Evolutionary conservation across 176 grass and related monocot genomes (phyloP).

Genomic region (Phragmites australis): DNA sequence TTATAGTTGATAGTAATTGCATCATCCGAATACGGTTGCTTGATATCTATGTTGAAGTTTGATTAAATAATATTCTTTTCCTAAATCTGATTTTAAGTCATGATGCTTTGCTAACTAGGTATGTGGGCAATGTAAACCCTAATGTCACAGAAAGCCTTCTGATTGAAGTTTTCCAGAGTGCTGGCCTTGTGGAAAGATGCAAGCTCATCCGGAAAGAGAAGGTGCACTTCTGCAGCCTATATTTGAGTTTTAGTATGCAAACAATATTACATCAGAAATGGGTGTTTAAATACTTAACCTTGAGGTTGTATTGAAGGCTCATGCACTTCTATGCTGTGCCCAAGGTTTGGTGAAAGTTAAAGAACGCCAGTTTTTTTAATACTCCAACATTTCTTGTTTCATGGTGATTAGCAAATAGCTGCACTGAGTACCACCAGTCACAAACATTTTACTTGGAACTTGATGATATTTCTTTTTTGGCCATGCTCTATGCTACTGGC

Average conservation of each 20-base stretch:
- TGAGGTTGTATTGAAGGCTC: conserved; percentile 3
- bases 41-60: conserved; percentile 12
- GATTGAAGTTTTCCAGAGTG: conserved; percentile 77
- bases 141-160: conserved; percentile 73
- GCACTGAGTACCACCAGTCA: not conserved
- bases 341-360: conserved; percentile 17
- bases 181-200: conserved; percentile 78
- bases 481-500: not conserved
- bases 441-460: conserved; percentile 18
- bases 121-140: conserved; percentile 83
- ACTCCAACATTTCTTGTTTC: conserved; percentile 1
- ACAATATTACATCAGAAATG: not conserved
- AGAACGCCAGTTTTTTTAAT: not conserved
- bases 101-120: conserved; percentile 51
- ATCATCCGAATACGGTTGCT: conserved; percentile 6
- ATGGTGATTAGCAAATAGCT: not conserved
- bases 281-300: not conserved
- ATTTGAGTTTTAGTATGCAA: not conserved
- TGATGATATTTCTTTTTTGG: not conserved
- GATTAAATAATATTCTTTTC: conserved; percentile 4
- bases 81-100: conserved; percentile 27
- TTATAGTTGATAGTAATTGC: conserved; percentile 13
- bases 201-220: conserved; percentile 90
- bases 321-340: not conserved
- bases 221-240: conserved; percentile 46